Evolutionary conservation across 1,139 yeast genomes (phyloP).

Genomic region (Debaryomyces robertsiae): DNA sequence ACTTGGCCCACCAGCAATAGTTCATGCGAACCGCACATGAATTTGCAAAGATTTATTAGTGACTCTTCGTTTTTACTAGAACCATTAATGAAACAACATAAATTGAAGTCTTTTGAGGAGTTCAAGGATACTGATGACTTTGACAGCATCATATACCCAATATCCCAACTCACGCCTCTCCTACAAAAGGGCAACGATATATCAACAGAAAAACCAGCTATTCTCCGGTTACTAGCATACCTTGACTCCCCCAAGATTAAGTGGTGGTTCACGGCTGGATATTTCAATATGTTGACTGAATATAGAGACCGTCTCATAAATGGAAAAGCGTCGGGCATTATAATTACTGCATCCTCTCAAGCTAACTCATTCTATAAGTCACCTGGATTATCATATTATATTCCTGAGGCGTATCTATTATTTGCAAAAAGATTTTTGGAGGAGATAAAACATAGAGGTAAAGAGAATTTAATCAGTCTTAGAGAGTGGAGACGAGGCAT

Average conservation of each 20-base stretch:
- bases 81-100: conserved; percentile 56
- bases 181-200: conserved; percentile 54
- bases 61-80: conserved; percentile 60
- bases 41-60: conserved; percentile 56
- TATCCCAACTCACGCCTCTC: conserved; percentile 88
- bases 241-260: conserved; percentile 56
- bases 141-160: conserved; percentile 83
- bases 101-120: conserved; percentile 38
- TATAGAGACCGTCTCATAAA: conserved; percentile 62
- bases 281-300: conserved; percentile 86
- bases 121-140: conserved; percentile 33
- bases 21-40: conserved; percentile 72
- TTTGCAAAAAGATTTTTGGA: conserved; percentile 71
- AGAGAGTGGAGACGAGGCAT: conserved; percentile 88
- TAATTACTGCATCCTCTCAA: conserved; percentile 87
- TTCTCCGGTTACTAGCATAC: conserved; percentile 61
- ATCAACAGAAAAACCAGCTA: conserved; percentile 80
- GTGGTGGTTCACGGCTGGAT: conserved; percentile 96
- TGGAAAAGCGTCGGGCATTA: conserved; percentile 64
- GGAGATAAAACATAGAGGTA: conserved; percentile 49
- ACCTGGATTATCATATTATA: conserved; percentile 74
- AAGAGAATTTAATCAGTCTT: conserved; percentile 52
- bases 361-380: conserved; percentile 94
- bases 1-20: conserved; percentile 76
- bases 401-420: conserved; percentile 87